Percentiles rank a stretch among this genome's conserved stretches.
Evolutionary conservation across 2,329 filamentous ascomycete species (phyloP).

Genomic region (Cordyceps tenuipes): DNA sequence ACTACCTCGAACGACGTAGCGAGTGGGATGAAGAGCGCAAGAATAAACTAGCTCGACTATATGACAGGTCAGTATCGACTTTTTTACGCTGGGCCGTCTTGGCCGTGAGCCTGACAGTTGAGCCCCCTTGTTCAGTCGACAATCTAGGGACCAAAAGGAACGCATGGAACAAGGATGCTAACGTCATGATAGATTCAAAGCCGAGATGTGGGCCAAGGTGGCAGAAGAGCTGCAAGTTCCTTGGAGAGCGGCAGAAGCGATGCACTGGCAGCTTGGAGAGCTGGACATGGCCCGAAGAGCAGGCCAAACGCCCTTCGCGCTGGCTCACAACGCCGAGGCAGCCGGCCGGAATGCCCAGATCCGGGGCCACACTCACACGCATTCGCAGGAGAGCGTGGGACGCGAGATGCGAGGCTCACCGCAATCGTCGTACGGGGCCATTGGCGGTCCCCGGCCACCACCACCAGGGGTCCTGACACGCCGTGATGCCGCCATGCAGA

Average conservation of each 20-base stretch:
- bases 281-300: constrained; percentile 88
- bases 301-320: constrained; percentile 76
- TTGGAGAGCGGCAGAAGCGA: constrained; percentile 91
- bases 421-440: constrained; percentile 31
- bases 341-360: constrained; percentile 30
- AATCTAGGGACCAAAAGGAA: neutral
- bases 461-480: constrained; percentile 1
- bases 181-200: constrained; percentile 66
- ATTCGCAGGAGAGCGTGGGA: constrained; percentile 37
- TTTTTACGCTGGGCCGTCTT: neutral
- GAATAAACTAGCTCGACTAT: constrained; percentile 88
- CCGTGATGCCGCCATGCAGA: constrained; percentile 3
- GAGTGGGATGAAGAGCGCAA: constrained; percentile 98
- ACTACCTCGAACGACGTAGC: constrained; percentile 85
- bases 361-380: constrained; percentile 33
- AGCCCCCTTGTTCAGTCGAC: neutral
- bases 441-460: constrained; percentile 13
- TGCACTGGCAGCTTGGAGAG: constrained; percentile 97
- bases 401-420: constrained; percentile 35
- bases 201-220: constrained; percentile 95
- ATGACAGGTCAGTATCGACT: constrained; percentile 67
- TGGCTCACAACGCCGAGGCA: constrained; percentile 45
- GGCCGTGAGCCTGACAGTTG: neutral
- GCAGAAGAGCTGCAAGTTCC: constrained; percentile 92
- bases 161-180: neutral